A percentile compares a stretch with the other conserved stretches of the same genome.
phyloP scores from a whole-genome alignment of 495 filamentous ascomycete species.

The Aspergillus olivimuriae region DNA sequence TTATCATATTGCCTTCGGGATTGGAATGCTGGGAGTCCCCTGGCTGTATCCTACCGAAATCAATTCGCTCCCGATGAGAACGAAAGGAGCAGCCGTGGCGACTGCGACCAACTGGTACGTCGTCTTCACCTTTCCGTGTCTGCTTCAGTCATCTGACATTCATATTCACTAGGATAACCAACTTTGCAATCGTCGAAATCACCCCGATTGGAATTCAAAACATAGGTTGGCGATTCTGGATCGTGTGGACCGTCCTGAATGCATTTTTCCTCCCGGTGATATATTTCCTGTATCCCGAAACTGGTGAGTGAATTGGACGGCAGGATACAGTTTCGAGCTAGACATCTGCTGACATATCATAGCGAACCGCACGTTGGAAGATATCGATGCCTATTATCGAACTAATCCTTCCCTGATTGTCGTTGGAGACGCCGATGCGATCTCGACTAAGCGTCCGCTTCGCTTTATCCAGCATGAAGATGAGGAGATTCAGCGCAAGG shows the following conservation, averaged over 20 bases:
- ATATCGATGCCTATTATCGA: conserved; percentile 40
- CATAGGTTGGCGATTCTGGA: conserved; percentile 50
- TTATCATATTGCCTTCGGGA: conserved; percentile 44
- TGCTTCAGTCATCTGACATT: neutral
- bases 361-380: conserved; percentile 40
- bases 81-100: conserved; percentile 48
- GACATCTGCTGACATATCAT: conserved; percentile 10
- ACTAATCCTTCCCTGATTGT: conserved; percentile 37
- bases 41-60: conserved; percentile 61
- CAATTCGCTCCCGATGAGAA: conserved; percentile 48
- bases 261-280: conserved; percentile 50
- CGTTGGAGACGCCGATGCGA: conserved; percentile 28
- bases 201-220: conserved; percentile 49
- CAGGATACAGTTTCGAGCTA: conserved; percentile 10
- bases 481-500: conserved; percentile 14
- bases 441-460: conserved; percentile 19
- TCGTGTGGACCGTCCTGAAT: conserved; percentile 56
- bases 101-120: conserved; percentile 53
- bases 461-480: conserved; percentile 27
- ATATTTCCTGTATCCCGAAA: conserved; percentile 58
- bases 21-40: conserved; percentile 46
- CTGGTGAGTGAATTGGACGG: conserved; percentile 8
- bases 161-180: conserved; percentile 30
- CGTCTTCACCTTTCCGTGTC: neutral
- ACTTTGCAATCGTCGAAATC: conserved; percentile 53